phyloP scores from a whole-genome alignment of 2,329 filamentous ascomycete species.

The Zymoseptoria ardabiliae region DNA sequence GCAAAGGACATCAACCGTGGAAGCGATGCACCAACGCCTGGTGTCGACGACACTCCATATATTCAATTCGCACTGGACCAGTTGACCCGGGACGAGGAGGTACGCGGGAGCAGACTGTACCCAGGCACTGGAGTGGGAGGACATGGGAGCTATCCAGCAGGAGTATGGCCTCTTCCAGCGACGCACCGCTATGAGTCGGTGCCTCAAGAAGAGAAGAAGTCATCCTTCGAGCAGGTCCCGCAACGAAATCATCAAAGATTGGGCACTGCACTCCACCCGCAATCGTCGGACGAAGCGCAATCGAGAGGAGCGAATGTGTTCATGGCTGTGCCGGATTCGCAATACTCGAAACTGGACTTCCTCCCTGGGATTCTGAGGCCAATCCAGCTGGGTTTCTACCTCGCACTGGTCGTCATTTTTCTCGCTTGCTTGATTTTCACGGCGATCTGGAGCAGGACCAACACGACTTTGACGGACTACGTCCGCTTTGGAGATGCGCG shows the following conservation, averaged over 20 bases:
- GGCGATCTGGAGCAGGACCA: slow-evolving; percentile 57
- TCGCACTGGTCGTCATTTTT: slow-evolving; percentile 60
- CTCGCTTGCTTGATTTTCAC: slow-evolving; percentile 64
- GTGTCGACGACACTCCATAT: slow-evolving; percentile 76
- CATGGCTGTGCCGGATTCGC: slow-evolving; percentile 24
- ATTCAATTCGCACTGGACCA: slow-evolving; percentile 86
- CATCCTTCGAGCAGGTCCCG: slow-evolving; percentile 9
- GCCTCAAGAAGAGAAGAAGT: slow-evolving; percentile 15
- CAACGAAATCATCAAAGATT: slow-evolving; percentile 12
- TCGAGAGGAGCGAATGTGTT: slow-evolving; percentile 24
- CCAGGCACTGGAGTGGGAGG: slow-evolving; percentile 22
- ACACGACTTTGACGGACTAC: slow-evolving; percentile 63
- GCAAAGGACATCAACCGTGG: slow-evolving; percentile 25
- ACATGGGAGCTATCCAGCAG: slow-evolving; percentile 15
- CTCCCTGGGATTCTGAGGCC: slow-evolving; percentile 65
- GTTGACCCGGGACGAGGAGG: slow-evolving; percentile 66
- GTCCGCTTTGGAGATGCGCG: slow-evolving; percentile 59
- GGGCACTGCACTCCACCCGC: slow-evolving; percentile 1
- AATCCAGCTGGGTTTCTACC: slow-evolving; percentile 53
- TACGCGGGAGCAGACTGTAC: slow-evolving; percentile 48
- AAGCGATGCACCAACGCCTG: slow-evolving; percentile 55
- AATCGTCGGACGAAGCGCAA: slow-evolving; percentile 1
- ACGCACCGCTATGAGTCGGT: slow-evolving; percentile 17
- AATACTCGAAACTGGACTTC: slow-evolving; percentile 50
- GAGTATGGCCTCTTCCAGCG: slow-evolving; percentile 7